phyloP scores from a whole-genome alignment of 495 filamentous ascomycete species.

The Xylaria sp. region DNA sequence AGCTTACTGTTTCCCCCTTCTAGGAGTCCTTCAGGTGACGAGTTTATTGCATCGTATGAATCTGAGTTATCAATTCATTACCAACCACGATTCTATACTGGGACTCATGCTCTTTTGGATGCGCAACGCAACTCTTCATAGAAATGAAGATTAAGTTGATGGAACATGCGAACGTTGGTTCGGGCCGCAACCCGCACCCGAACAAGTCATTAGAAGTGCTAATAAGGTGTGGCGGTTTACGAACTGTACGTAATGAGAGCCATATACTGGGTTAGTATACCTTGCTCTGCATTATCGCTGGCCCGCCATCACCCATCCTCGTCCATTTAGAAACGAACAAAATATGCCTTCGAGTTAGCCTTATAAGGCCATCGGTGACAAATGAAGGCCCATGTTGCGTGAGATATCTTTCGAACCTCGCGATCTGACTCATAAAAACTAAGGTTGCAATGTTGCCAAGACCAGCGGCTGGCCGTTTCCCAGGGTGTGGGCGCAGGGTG shows the following conservation, averaged over 20 bases:
- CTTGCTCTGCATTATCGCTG: not conserved
- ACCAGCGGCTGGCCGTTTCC: not conserved
- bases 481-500: slow-evolving; percentile 1
- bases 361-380: not conserved
- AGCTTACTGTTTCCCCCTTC: slow-evolving; percentile 19
- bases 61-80: not conserved
- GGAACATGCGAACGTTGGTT: not conserved
- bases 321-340: not conserved
- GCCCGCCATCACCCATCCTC: not conserved
- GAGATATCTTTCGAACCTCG: slow-evolving; percentile 19
- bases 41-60: not conserved
- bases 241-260: slow-evolving; percentile 2
- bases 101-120: not conserved
- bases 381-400: slow-evolving; percentile 11
- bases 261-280: not conserved
- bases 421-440: not conserved
- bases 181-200: not conserved
- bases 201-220: not conserved
- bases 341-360: slow-evolving; percentile 7
- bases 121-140: not conserved
- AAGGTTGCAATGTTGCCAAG: slow-evolving; percentile 20
- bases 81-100: slow-evolving; percentile 11
- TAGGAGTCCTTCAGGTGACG: not conserved
- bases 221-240: slow-evolving; percentile 15
- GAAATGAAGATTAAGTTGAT: not conserved